Conservation (phyloP, 768 basidiomycete genomes). For the Termitomyces sp. region DNA sequence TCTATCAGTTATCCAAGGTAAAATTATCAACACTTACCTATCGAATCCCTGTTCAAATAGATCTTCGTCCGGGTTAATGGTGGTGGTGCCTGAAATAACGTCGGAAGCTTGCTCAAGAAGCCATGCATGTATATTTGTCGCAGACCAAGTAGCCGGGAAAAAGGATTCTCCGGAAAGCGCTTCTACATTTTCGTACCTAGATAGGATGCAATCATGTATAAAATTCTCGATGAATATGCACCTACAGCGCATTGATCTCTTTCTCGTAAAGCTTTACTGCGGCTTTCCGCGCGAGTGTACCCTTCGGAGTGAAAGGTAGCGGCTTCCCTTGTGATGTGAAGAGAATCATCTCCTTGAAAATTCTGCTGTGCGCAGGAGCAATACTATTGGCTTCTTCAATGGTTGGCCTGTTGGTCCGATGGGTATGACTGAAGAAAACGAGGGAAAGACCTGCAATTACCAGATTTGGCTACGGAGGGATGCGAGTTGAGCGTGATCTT, state of each 20-base stretch:
- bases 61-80: neutral
- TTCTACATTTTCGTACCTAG: constrained; percentile 5
- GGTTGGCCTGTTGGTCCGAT: constrained; percentile 18
- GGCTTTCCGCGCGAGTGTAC: constrained; percentile 35
- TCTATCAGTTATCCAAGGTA: neutral
- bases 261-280: constrained; percentile 30
- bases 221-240: neutral
- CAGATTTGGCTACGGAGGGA: constrained; percentile 27
- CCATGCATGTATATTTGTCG: neutral
- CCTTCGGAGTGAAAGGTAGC: constrained; percentile 37
- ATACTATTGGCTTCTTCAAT: constrained; percentile 36
- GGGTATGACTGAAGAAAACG: neutral
- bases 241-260: constrained; percentile 35
- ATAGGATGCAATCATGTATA: neutral
- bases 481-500: constrained; percentile 11
- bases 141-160: neutral
- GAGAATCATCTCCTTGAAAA: constrained; percentile 49
- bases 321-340: constrained; percentile 34
- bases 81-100: neutral
- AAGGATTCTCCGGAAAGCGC: neutral
- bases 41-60: constrained; percentile 8
- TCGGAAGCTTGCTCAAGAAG: constrained; percentile 1
- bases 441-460: constrained; percentile 6
- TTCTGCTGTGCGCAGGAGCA: constrained; percentile 32
- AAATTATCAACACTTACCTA: neutral